These are phyloP conservation scores for Pyrenophora tritici-repentis DNA, from an alignment of 2,329 filamentous ascomycete species.

Conservation along the genomic window DNA sequence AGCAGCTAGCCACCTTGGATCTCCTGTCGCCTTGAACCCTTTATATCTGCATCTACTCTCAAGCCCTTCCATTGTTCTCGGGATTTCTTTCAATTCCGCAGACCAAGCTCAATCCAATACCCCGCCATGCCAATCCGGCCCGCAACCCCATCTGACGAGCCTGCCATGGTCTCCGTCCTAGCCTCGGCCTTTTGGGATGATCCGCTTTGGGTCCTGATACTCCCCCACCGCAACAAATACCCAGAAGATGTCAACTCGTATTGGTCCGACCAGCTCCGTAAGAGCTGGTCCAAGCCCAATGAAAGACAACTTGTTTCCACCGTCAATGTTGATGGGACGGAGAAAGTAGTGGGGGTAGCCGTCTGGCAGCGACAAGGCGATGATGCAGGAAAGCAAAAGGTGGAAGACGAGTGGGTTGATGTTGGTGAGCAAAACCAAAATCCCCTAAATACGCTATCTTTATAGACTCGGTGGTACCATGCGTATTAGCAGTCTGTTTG, in stretches of 20 bases:
- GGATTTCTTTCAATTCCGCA: not conserved
- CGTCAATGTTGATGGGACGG: conserved; percentile 6
- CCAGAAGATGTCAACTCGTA: conserved; percentile 31
- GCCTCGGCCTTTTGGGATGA: conserved; percentile 39
- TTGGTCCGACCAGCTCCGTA: conserved; percentile 28
- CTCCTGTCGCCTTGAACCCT: not conserved
- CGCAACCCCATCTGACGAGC: conserved; percentile 24
- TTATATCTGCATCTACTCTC: not conserved
- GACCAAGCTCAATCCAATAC: not conserved
- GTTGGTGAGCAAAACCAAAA: conserved; percentile 10
- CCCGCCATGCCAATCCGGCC: conserved; percentile 24
- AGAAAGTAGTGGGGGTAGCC: conserved; percentile 23
- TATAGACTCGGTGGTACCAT: not conserved
- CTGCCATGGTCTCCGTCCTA: conserved; percentile 24
- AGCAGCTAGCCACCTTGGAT: not conserved
- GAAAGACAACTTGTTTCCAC: conserved; percentile 20
- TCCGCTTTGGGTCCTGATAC: conserved; percentile 35
- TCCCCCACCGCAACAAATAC: conserved; percentile 32
- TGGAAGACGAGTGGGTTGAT: conserved; percentile 19
- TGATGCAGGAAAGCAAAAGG: conserved; percentile 18
- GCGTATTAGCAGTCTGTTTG: not conserved
- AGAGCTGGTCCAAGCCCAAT: conserved; percentile 19
- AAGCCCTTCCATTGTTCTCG: not conserved
- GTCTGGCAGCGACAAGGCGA: conserved; percentile 32
- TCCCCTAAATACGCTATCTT: not conserved